Base-by-base conservation (phyloP, 768 basidiomycete genomes). In the Leucocoprinus sp. region DNA sequence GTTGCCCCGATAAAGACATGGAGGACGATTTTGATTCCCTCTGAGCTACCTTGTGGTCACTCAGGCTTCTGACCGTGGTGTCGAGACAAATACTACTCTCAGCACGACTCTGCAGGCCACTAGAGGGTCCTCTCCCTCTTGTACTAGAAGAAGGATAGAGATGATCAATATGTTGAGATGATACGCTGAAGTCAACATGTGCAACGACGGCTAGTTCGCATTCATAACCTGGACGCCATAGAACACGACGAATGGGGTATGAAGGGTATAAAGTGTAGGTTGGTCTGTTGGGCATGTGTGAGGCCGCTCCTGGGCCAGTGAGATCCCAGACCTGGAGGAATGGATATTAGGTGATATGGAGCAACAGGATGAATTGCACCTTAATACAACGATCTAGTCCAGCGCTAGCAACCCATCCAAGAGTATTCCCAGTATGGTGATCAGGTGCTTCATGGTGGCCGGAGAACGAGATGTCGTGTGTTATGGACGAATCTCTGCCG, bases 341-440 rank as follows among this genome's bases (percentile, higher is more conserved):
- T 4, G 33, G 45, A 5, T 24, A n/a, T 33, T 7, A 37, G 18
- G 11, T 29, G 4, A 6, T 14, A 21, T 23, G 31, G 7, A 21
- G 22, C 23, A 14, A 14, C 12, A 31, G 43, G 27, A 49, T 49
- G 7, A 8, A 41, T 19, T 60, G 27, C 37, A 80, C 85, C 67
- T 90, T 89, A 40, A 90, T 86, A 22, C 73, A 80, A 27, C 80
- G 77, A 62, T 92, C 89, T 23, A 91, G 64, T 0, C 87, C 84
- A 9, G 81, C 85, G 43, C 84, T 89, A 4, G 78, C 81, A 17
- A 92, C 70, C 86, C 87, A 92, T 1, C 85, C 84, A 21, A 72
- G 60, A 5, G 70, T 68, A 17, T 53, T 64, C 4, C 60, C 59
- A 2, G 57, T 48, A 28, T 54, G 44, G 26, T 70, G 65, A 9